Percentiles rank a stretch among this genome's conserved stretches.
phyloP scores from a whole-genome alignment of 371 early-diverging fungal species.

The Rhizopus arrhizus region DNA sequence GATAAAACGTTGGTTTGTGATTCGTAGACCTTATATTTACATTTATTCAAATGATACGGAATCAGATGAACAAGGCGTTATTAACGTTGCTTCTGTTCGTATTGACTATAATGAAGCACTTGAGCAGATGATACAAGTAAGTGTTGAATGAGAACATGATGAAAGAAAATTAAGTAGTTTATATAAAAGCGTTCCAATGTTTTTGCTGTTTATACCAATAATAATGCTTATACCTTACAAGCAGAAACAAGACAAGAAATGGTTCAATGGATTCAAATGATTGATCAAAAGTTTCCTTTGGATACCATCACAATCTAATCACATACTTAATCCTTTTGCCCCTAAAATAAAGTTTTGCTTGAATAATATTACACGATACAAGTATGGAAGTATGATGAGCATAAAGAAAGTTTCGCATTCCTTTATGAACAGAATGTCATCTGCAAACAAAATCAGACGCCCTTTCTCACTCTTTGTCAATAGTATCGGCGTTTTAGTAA shows the following conservation, averaged over 20 bases:
- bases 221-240: conserved; percentile 77
- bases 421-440: no score
- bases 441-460: no score
- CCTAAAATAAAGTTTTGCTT: no score
- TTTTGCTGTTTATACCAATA: conserved; percentile 80
- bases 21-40: conserved; percentile 84
- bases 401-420: no score
- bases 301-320: conserved; percentile 31
- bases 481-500: no score
- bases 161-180: conserved; percentile 1
- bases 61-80: conserved; percentile 69
- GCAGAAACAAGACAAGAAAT: conserved; percentile 71
- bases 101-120: conserved; percentile 71
- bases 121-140: conserved; percentile 68
- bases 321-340: background rate
- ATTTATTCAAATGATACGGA: conserved; percentile 70
- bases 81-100: conserved; percentile 73
- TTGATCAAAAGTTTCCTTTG: conserved; percentile 65
- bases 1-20: conserved; percentile 82
- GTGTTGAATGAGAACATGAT: background rate
- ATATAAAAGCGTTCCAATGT: conserved; percentile 60
- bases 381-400: no score
- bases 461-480: no score
- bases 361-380: no score
- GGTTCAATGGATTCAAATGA: conserved; percentile 75